These are phyloP conservation scores for Huiozyma naganishii DNA, from an alignment of 805 yeast species.

Conservation along the genomic window DNA sequence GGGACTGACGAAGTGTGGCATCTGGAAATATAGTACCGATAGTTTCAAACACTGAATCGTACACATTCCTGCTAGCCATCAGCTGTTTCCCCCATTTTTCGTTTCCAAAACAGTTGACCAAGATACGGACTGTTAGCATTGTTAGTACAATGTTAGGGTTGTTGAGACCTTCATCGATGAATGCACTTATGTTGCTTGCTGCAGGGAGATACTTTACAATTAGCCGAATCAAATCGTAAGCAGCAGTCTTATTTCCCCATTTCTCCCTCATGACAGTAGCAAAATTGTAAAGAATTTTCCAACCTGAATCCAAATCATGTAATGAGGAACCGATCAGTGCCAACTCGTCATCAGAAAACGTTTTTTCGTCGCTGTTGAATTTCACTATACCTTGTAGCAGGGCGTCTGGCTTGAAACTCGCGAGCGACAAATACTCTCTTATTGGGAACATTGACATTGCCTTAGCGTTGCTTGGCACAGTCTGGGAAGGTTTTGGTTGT, in stretches of 20 bases:
- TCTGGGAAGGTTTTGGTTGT: slow-evolving; percentile 1
- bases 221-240: slow-evolving; percentile 50
- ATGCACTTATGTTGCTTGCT: slow-evolving; percentile 31
- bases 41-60: slow-evolving; percentile 31
- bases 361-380: slow-evolving; percentile 49
- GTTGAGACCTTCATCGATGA: slow-evolving; percentile 33
- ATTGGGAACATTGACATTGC: slow-evolving; percentile 34
- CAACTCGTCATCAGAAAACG: slow-evolving; percentile 26
- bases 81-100: slow-evolving; percentile 37
- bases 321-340: slow-evolving; percentile 26
- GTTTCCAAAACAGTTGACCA: slow-evolving; percentile 44
- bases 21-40: slow-evolving; percentile 21
- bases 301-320: slow-evolving; percentile 22
- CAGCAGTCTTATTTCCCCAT: slow-evolving; percentile 47
- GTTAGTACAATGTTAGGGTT: slow-evolving; percentile 18
- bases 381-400: slow-evolving; percentile 61
- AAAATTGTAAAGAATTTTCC: slow-evolving; percentile 26
- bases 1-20: slow-evolving; percentile 19
- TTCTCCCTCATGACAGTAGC: slow-evolving; percentile 31
- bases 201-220: slow-evolving; percentile 33
- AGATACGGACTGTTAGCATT: slow-evolving; percentile 47
- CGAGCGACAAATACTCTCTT: slow-evolving; percentile 32
- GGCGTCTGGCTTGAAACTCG: slow-evolving; percentile 29
- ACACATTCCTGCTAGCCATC: slow-evolving; percentile 27
- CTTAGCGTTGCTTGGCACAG: background rate